Evolutionary conservation across 345 rosid species (phyloP).

Genomic region (Murraya paniculata): DNA sequence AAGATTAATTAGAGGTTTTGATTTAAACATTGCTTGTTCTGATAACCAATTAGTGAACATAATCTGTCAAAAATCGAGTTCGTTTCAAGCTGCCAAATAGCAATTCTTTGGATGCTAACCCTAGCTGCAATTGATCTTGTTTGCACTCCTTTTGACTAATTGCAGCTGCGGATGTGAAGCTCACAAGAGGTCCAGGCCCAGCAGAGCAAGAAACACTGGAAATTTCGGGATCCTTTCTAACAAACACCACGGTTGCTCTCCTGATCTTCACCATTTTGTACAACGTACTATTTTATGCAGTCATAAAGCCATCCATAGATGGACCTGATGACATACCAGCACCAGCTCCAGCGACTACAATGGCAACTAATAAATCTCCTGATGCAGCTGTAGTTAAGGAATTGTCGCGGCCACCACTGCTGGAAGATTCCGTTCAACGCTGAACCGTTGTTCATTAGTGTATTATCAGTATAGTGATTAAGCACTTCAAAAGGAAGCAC

Average conservation of each 20-base stretch:
- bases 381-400: conserved; percentile 19
- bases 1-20: too few relatives aligned
- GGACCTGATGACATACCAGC: conserved; percentile 36
- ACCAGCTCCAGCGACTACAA: conserved; percentile 11
- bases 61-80: too few relatives aligned
- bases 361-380: conserved; percentile 6
- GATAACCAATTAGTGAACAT: too few relatives aligned
- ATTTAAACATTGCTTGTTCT: too few relatives aligned
- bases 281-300: conserved; percentile 54
- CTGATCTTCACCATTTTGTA: conserved; percentile 57
- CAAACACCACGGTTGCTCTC: conserved; percentile 33
- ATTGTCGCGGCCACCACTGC: conserved; percentile 24
- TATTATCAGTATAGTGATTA: not conserved
- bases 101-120: too few relatives aligned
- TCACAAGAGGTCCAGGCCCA: conserved; percentile 38
- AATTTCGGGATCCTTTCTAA: conserved; percentile 45
- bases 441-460: not conserved
- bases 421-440: conserved; percentile 5
- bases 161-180: conserved; percentile 46
- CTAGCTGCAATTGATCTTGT: too few relatives aligned
- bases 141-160: too few relatives aligned
- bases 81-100: too few relatives aligned
- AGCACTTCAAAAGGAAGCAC: not conserved
- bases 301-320: conserved; percentile 64
- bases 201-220: conserved; percentile 36